A percentile compares a stretch with the other conserved stretches of the same genome.
phyloP scores from a whole-genome alignment of 306 rosid genomes.

The Calophaca sinica region DNA sequence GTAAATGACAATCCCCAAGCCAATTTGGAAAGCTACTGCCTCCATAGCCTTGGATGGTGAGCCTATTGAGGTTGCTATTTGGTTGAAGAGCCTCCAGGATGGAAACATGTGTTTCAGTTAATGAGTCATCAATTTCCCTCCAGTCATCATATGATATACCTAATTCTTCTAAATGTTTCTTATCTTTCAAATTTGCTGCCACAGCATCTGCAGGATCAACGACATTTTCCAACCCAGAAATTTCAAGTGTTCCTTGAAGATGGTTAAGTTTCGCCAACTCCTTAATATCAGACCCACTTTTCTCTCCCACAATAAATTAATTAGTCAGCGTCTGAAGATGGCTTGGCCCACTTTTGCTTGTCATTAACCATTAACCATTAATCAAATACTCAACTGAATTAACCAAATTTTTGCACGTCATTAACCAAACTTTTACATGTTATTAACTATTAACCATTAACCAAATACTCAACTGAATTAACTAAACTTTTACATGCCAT shows the following conservation, averaged over 20 bases:
- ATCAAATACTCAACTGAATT: background rate
- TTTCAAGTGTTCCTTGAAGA: slow-evolving; percentile 17
- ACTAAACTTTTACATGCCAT: too few relatives aligned
- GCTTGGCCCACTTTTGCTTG: background rate
- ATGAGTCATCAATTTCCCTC: background rate
- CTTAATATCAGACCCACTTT: background rate
- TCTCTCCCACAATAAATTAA: background rate
- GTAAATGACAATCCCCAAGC: slow-evolving; percentile 12
- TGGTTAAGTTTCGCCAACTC: slow-evolving; percentile 20
- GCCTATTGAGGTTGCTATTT: background rate
- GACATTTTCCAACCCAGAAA: slow-evolving; percentile 3
- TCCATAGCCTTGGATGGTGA: background rate
- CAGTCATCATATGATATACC: background rate
- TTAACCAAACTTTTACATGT: too few relatives aligned
- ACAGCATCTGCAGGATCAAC: background rate
- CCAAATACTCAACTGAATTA: background rate
- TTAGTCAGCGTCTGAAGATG: background rate
- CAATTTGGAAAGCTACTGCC: slow-evolving; percentile 36
- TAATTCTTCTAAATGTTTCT: slow-evolving; percentile 21
- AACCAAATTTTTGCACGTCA: too few relatives aligned
- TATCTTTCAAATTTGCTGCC: slow-evolving; percentile 34
- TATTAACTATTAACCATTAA: too few relatives aligned
- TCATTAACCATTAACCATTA: too few relatives aligned
- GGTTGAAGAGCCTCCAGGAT: background rate
- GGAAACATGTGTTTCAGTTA: background rate